These are phyloP conservation scores for Pseudogymnoascus sp. DNA, from an alignment of 2,329 filamentous ascomycete species.

Conservation along the genomic window DNA sequence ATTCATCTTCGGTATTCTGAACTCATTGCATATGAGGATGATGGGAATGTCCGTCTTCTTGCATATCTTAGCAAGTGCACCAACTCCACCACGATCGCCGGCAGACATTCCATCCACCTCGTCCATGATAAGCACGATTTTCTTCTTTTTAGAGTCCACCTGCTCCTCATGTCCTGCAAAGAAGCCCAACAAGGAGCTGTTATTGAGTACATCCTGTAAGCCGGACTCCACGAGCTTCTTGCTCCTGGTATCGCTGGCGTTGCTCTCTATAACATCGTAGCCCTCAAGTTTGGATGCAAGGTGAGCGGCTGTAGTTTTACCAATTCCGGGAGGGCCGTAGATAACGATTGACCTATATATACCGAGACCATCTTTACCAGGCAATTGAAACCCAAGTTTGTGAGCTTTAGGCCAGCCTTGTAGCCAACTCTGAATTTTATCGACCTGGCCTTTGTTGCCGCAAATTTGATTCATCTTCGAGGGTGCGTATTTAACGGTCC, in stretches of 20 bases:
- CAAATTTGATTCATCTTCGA: conserved; percentile 80
- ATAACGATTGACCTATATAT: conserved; percentile 84
- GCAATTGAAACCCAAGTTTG: conserved; percentile 71
- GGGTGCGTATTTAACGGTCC: conserved; percentile 94
- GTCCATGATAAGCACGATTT: conserved; percentile 95
- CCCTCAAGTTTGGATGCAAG: conserved; percentile 87
- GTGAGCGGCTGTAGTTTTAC: conserved; percentile 95
- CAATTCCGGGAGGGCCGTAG: conserved; percentile 89
- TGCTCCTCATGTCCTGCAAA: conserved; percentile 78
- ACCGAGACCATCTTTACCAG: conserved; percentile 77
- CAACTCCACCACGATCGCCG: conserved; percentile 90
- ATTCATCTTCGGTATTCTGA: conserved; percentile 91
- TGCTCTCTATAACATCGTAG: conserved; percentile 88
- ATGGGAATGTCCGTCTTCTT: conserved; percentile 92
- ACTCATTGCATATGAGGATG: conserved; percentile 97
- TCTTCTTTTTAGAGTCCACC: conserved; percentile 76
- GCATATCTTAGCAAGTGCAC: conserved; percentile 86
- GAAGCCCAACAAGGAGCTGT: conserved; percentile 84
- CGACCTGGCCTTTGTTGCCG: conserved; percentile 84
- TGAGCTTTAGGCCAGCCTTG: conserved; percentile 71
- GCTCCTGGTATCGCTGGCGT: conserved; percentile 90
- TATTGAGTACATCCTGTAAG: conserved; percentile 84
- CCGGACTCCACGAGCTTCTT: conserved; percentile 90
- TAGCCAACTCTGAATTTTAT: conserved; percentile 84
- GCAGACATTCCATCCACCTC: conserved; percentile 99